These are phyloP conservation scores for Yarrowia sp. DNA, from an alignment of 805 yeast species.

Conservation along the genomic window DNA sequence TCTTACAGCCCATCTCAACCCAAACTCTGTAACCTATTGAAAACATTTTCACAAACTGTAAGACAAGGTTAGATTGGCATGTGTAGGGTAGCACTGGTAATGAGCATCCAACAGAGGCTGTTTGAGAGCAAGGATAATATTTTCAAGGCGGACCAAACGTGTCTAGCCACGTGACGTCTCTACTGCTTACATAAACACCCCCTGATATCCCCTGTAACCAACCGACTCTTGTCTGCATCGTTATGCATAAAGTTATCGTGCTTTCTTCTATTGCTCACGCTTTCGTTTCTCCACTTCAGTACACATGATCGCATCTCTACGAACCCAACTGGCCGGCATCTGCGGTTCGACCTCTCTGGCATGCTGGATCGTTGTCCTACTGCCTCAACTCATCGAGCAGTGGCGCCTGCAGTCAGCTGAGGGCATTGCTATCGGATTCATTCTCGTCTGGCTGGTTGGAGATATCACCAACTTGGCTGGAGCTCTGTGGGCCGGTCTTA, in stretches of 20 bases:
- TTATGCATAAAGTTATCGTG: background rate
- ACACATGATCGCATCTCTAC: background rate
- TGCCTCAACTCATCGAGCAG: constrained; percentile 79
- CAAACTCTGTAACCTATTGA: background rate
- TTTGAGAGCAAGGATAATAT: no score
- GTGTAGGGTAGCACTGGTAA: no score
- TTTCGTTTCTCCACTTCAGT: no score
- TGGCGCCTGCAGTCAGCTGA: constrained; percentile 72
- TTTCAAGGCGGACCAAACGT: no score
- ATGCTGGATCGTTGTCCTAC: constrained; percentile 72
- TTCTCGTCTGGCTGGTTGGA: constrained; percentile 68
- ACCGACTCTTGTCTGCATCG: background rate
- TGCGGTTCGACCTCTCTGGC: constrained; percentile 71
- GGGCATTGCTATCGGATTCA: constrained; percentile 69
- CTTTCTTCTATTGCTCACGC: background rate
- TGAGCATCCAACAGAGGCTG: no score
- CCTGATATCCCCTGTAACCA: background rate
- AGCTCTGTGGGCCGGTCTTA: constrained; percentile 63
- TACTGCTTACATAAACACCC: background rate
- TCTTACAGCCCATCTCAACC: no score
- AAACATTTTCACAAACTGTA: background rate
- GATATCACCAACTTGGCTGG: constrained; percentile 69
- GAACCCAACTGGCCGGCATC: constrained; percentile 50
- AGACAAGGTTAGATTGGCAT: background rate
- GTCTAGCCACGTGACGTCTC: background rate